Base-by-base conservation (phyloP, 1,284 basidiomycete genomes). In the Meira nashicola region DNA sequence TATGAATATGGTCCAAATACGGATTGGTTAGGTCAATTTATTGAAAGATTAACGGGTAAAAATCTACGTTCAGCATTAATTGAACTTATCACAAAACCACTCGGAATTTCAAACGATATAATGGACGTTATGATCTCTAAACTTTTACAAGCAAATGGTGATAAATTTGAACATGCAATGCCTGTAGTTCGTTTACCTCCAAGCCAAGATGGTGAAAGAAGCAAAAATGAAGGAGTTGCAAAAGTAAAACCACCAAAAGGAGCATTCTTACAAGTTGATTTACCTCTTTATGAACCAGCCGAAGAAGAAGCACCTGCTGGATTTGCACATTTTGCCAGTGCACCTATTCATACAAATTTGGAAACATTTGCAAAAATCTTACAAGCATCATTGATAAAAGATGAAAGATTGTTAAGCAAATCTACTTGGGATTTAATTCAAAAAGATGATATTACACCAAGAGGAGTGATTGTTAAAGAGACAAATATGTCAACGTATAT, bases 21-120 rank as follows among this genome's bases (percentile, higher is more conserved):
- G 2, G 50, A 53, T 25, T 53, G 50, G 50, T 25, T 53, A 14
- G 50, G 50, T 37, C 50, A 53, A 33, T 53, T 53, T 15, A 33
- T 33, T 39, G 23, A 19, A 17, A 5, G 50, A 3, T n/a, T 33
- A 15, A 39, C 50, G 19, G 28, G 28, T 6, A 53, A 53, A 15
- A 53, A 53, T 41, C 50, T 53, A 21, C 19, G 38, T 17, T 3
- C 23, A 2, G 12, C 37, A 4, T 53, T 53, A 5, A 17, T 15
- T 5, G 50, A 53, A 7, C 8, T 53, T 4, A 53, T 53, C 19
- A 39, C 23, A 12, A 53, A 19, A 41, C 50, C 50, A 2, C 39
- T 53, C 5, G 5, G 19, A n/a, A 39, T 53, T 8, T 25, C 46
- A n/a, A 48, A 48, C 28, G 28, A 33, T 4, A 33, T 8, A 8